A percentile compares a stretch with the other conserved stretches of the same genome.
These are phyloP conservation scores for Metschnikowia colocasiae DNA, from an alignment of 805 yeast genomes.

Conservation along the genomic window DNA sequence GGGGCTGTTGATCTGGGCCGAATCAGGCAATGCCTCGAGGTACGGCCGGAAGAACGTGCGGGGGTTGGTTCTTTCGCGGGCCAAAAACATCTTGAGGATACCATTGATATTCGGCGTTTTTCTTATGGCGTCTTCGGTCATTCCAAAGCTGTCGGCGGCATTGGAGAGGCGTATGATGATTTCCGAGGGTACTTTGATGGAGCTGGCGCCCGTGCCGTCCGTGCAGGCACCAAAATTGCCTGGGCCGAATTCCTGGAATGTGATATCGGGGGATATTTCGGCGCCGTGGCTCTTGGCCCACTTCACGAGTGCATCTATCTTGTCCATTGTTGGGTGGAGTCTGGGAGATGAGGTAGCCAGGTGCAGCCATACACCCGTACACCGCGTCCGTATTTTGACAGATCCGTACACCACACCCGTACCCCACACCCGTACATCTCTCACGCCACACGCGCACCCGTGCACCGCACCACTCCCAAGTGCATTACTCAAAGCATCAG, in stretches of 20 bases:
- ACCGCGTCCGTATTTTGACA: neutral
- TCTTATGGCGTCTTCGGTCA: conserved; percentile 7
- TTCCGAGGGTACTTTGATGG: conserved; percentile 13
- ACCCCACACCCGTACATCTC: neutral
- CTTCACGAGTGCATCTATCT: conserved; percentile 18
- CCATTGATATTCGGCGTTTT: conserved; percentile 26
- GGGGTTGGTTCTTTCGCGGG: conserved; percentile 24
- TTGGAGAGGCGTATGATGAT: conserved; percentile 20
- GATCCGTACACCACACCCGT: neutral
- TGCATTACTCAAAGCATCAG: neutral
- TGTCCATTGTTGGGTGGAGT: too few relatives aligned
- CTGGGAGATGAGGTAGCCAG: neutral
- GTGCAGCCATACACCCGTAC: neutral
- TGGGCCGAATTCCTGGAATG: conserved; percentile 21
- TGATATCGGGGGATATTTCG: conserved; percentile 20
- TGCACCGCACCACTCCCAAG: neutral
- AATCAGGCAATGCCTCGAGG: conserved; percentile 31
- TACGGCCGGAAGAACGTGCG: conserved; percentile 28
- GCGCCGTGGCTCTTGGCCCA: conserved; percentile 37
- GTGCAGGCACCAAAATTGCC: conserved; percentile 28
- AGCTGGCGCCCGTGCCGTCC: conserved; percentile 7
- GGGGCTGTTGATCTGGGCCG: conserved; percentile 53
- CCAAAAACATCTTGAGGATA: conserved; percentile 34
- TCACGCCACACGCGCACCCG: neutral
- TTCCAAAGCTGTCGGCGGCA: conserved; percentile 23